Evolutionary conservation across 345 rosid species (phyloP), one percentile per base, ranked within the genome.

Genomic region (Cochlearia excelsa): DNA sequence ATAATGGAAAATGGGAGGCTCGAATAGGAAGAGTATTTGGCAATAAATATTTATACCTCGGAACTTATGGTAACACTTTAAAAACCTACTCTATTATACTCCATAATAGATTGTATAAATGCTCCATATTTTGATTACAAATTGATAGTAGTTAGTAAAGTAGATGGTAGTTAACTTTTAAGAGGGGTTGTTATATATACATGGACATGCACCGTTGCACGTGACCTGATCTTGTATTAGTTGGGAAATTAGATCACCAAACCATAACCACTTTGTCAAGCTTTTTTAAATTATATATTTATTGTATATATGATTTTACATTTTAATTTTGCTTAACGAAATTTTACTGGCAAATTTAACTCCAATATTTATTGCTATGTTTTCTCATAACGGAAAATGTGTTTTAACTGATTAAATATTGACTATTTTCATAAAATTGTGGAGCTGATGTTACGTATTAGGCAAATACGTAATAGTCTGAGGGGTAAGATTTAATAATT

Each of bases 1-100:
- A 84, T 41, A 82, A 86, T 69, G 90, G 95, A 23, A 79, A 84
- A 63, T 86, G 95, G 95, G 95, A 84, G 43, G 90, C 88, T 66
- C 67, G 90, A 67, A 86, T 86, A 33, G 90, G 95, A 30, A 80
- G 88, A 48, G 90, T 86, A 10, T 82, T 84, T 64, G 90, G 95
- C 38, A 86, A 80, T 74, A 86, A 86, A 58, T 86, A 86, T 61
- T 76, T 86, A 34, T 83, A 86, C 71, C 87, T 86, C 35, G 90
- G 90, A 1, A 84, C 84, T 61, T 84, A 82, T 66, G 68, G 88
- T 86, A 68, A 16, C 0, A 16, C 23, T 16, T 16, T 47, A 46
- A 67, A 35, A 30, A 52, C 51, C 5, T 5, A 9, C 29, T 46
- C 26, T 39, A 56, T 11, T 26, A 38, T 46, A 33, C 57, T 51